Evolutionary conservation across 441 rosid genomes (phyloP), one percentile per base, ranked within the genome.

Genomic region (Aleurites moluccanus): DNA sequence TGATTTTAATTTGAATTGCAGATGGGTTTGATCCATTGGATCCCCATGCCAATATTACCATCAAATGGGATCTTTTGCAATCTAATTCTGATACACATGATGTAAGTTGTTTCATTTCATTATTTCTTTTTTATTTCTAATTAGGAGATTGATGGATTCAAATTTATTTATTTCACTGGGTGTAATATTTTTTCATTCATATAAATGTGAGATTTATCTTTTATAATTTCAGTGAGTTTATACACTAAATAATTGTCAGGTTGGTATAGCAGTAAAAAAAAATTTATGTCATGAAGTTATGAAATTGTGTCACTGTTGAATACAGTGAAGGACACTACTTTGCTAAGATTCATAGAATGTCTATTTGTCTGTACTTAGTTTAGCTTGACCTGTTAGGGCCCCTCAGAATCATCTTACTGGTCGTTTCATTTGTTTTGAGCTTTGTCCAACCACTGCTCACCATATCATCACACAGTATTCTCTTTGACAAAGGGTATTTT

Each of bases 11-110:
- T 23, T 73, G 55, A 71, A 67, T 68, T 87, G 83, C 87, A 94
- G 98, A 84, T 87, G 94, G 89, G 53, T 92, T 77, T 84, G 98
- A 94, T 85, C 87, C 96, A 8, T 60, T 92, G 85, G 98, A 94
- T 89, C 94, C 98, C n/a, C 45, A 73, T 27, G 97, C 88, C 55
- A 86, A 86, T 70, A 79, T 94, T 45, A 88, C 89, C 10, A 85
- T 94, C 75, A 92, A 85, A 87, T 92, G 97, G 96, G 97, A 93
- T 80, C 86, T 93, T 27, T 55, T 88, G 76, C 84, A 75, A 65
- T 81, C 83, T 1, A 66, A 57, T 75, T 73, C 79, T 20, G 88
- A 64, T 44, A 44, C 73, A 21, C 70, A 64, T 65, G 80, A 76
- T 74, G 89, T 89, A 70, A 82, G 85, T 44, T 18, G 3, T 40